Evolutionary conservation across 805 yeast genomes (phyloP), one percentile per base, ranked within the genome.

Genomic region (Clavispora santaluciae): DNA sequence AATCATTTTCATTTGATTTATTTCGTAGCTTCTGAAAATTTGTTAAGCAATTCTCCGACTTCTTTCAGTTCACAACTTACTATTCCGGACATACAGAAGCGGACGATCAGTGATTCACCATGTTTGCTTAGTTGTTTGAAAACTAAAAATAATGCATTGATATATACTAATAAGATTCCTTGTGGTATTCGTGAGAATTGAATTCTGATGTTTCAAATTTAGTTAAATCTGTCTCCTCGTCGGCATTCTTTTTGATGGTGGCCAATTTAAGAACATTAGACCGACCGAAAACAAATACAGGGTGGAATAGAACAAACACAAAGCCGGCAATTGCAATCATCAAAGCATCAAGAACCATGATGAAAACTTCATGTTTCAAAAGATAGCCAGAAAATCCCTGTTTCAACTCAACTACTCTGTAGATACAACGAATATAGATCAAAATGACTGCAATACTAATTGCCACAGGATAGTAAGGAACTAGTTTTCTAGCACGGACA

Each of bases 381-480:
- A 68, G 56, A 44, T 60, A 64, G 4, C 73, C 73, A 3, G 33
- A 20, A 50, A 62, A 68, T 6, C 73, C 72, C 42, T 66, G 57
- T 12, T 64, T 54, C 43, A 68, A 57, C 43, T 68, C 72, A 8
- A 65, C 67, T 30, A 67, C 70, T 52, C 73, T 57, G 46, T 68
- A 68, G 16, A 66, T 48, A 44, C 68, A 63, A 39, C 53, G 53
- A 39, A 64, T 61, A 47, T 64, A 67, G 38, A 67, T 56, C 18
- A 51, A 53, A 11, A 60, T 5, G 2, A 66, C 70, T 0, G 69
- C 59, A 4, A 50, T 15, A 3, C 69, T 59, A 16, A 68, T 49
- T 1, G 61, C 70, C 25, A 64, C 48, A 4, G 71, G 70, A 51
- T 55, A 59, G 44, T 56, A 68, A 7, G 48, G 46, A 20, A 61